Conservation (phyloP, 2,329 filamentous ascomycete species). For the Hypomyces perniciosus region DNA sequence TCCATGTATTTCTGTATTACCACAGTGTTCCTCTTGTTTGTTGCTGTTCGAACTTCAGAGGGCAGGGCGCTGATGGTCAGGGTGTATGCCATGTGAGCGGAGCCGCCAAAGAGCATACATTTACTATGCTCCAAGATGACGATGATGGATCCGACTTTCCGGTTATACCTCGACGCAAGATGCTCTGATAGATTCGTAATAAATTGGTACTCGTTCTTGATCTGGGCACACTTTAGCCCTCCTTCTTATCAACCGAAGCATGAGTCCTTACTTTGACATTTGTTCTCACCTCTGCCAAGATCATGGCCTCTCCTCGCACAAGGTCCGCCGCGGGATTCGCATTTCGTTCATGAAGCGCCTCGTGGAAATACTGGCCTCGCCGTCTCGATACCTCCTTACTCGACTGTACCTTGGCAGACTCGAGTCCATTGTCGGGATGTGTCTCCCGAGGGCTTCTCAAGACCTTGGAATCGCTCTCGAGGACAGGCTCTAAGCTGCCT, state of each 20-base stretch:
- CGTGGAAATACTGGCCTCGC: conserved; percentile 38
- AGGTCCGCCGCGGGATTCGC: conserved; percentile 32
- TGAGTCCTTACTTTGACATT: conserved; percentile 25
- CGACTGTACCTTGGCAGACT: conserved; percentile 12
- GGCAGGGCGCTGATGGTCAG: conserved; percentile 68
- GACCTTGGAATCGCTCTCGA: conserved; percentile 21
- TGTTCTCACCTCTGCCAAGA: conserved; percentile 47
- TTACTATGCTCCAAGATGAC: conserved; percentile 70
- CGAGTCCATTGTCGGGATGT: conserved; percentile 9
- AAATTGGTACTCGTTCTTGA: conserved; percentile 69
- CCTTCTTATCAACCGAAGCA: background rate
- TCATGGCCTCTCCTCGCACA: conserved; percentile 49
- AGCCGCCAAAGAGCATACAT: conserved; percentile 68
- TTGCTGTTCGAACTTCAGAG: conserved; percentile 61
- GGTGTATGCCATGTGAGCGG: conserved; percentile 73
- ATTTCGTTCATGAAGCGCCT: conserved; percentile 30
- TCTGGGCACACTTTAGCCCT: conserved; percentile 35
- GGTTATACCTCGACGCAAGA: conserved; percentile 68
- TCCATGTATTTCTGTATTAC: conserved; percentile 71
- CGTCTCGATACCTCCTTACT: conserved; percentile 8
- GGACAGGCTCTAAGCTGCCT: conserved; percentile 24
- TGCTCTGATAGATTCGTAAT: conserved; percentile 68
- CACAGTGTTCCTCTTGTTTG: conserved; percentile 75
- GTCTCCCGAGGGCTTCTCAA: conserved; percentile 15
- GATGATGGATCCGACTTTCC: conserved; percentile 66